A percentile compares a stretch with the other conserved stretches of the same genome.
These are phyloP conservation scores for Huntiella moniliformis DNA, from an alignment of 2,329 filamentous ascomycete species.

Conservation along the genomic window DNA sequence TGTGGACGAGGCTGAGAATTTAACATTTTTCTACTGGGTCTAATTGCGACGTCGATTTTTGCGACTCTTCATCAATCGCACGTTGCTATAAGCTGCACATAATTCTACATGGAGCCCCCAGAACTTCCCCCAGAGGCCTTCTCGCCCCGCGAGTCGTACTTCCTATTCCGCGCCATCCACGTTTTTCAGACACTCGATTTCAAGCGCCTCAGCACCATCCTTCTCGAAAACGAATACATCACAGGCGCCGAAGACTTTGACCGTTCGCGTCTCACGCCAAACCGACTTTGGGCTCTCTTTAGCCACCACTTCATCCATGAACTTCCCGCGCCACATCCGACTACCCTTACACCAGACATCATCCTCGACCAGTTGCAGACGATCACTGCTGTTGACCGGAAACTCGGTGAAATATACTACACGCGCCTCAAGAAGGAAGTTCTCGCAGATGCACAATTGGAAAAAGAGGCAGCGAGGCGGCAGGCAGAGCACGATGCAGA, in stretches of 20 bases:
- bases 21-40: too few species aligned
- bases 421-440: constrained; percentile 10
- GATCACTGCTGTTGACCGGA: constrained; percentile 8
- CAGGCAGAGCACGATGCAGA: constrained; percentile 6
- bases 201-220: constrained; percentile 49
- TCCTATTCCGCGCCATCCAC: constrained; percentile 67
- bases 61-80: too few species aligned
- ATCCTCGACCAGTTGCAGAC: constrained; percentile 8
- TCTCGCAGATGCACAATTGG: constrained; percentile 8
- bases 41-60: too few species aligned
- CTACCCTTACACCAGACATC: constrained; percentile 7
- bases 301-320: constrained; percentile 59
- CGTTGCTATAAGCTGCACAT: too few species aligned
- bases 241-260: constrained; percentile 54
- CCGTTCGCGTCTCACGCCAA: constrained; percentile 51
- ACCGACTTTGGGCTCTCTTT: constrained; percentile 64
- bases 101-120: constrained; percentile 11
- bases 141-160: constrained; percentile 68
- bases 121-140: constrained; percentile 28
- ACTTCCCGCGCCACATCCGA: constrained; percentile 18
- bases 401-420: constrained; percentile 10
- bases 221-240: constrained; percentile 57
- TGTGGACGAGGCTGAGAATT: too few species aligned
- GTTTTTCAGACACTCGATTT: constrained; percentile 50
- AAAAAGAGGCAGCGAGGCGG: constrained; percentile 4